A percentile compares a stretch with the other conserved stretches of the same genome.
Conservation (phyloP, 2,329 filamentous ascomycete genomes). For the Orbilia oligospora region DNA sequence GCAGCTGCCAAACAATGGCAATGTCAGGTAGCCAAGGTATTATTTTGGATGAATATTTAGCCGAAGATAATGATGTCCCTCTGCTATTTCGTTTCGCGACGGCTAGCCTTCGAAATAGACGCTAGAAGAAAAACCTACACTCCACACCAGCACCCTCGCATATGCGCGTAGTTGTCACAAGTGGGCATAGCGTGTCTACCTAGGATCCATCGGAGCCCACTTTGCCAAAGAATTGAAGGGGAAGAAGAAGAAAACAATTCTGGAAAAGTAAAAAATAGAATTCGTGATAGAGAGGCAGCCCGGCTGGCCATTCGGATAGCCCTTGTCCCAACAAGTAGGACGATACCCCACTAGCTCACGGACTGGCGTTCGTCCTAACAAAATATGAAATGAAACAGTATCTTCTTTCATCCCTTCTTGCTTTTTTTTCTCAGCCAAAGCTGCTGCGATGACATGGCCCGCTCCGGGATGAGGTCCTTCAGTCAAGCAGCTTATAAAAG, state of each 20-base stretch:
- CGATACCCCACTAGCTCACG: slow-evolving; percentile 14
- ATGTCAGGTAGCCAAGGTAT: slow-evolving; percentile 20
- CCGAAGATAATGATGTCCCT: slow-evolving; percentile 39
- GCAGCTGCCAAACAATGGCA: slow-evolving; percentile 29
- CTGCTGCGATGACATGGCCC: slow-evolving; percentile 23
- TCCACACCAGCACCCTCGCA: slow-evolving; percentile 44
- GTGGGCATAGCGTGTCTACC: slow-evolving; percentile 48
- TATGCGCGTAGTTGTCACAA: slow-evolving; percentile 55
- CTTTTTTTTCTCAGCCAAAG: background rate
- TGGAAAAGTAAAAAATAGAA: slow-evolving; percentile 31
- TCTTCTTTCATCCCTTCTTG: background rate
- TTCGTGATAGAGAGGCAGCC: slow-evolving; percentile 19
- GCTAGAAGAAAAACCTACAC: slow-evolving; percentile 4
- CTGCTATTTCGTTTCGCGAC: slow-evolving; percentile 38
- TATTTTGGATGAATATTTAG: slow-evolving; percentile 53
- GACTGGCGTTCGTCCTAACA: slow-evolving; percentile 13
- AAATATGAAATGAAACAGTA: slow-evolving; percentile 26
- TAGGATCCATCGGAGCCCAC: slow-evolving; percentile 23
- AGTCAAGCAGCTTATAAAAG: slow-evolving; percentile 33
- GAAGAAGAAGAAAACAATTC: slow-evolving; percentile 12
- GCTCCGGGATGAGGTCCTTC: slow-evolving; percentile 7
- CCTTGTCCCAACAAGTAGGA: slow-evolving; percentile 34
- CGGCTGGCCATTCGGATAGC: slow-evolving; percentile 3
- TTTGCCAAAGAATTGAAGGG: background rate
- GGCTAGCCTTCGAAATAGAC: background rate